These are phyloP conservation scores for Talaromyces sp. DNA, from an alignment of 2,329 filamentous ascomycete species.

Conservation along the genomic window DNA sequence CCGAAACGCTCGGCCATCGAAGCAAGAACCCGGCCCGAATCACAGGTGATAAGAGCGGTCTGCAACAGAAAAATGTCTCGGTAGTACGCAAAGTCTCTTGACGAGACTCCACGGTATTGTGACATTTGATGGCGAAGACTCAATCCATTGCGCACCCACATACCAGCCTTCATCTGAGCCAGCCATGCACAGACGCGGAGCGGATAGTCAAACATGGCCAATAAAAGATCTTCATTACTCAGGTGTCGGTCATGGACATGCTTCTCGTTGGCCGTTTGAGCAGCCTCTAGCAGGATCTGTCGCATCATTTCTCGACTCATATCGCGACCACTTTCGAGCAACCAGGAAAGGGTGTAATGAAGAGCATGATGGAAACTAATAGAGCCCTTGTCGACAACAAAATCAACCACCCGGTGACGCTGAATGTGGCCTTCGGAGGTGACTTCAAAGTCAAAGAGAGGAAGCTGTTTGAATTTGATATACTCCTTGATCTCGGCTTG, in stretches of 20 bases:
- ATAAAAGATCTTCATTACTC: conserved; percentile 70
- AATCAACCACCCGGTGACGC: conserved; percentile 71
- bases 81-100: conserved; percentile 89
- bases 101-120: conserved; percentile 83
- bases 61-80: conserved; percentile 93
- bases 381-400: conserved; percentile 79
- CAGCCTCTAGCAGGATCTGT: conserved; percentile 66
- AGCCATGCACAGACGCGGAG: conserved; percentile 93
- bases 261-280: conserved; percentile 46
- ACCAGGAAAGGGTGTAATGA: conserved; percentile 94
- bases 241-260: conserved; percentile 59
- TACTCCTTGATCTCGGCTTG: conserved; percentile 85
- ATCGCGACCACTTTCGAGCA: conserved; percentile 81
- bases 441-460: conserved; percentile 74
- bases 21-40: conserved; percentile 76
- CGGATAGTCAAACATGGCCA: conserved; percentile 88
- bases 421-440: conserved; percentile 41
- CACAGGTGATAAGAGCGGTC: conserved; percentile 80
- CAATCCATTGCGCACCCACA: conserved; percentile 98
- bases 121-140: conserved; percentile 92
- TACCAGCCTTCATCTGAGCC: conserved; percentile 94
- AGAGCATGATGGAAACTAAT: conserved; percentile 98
- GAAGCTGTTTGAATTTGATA: conserved; percentile 72
- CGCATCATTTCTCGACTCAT: conserved; percentile 66
- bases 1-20: conserved; percentile 90